Base-by-base conservation (phyloP, 805 yeast genomes). In the Nakazawaea wyomingensis region DNA sequence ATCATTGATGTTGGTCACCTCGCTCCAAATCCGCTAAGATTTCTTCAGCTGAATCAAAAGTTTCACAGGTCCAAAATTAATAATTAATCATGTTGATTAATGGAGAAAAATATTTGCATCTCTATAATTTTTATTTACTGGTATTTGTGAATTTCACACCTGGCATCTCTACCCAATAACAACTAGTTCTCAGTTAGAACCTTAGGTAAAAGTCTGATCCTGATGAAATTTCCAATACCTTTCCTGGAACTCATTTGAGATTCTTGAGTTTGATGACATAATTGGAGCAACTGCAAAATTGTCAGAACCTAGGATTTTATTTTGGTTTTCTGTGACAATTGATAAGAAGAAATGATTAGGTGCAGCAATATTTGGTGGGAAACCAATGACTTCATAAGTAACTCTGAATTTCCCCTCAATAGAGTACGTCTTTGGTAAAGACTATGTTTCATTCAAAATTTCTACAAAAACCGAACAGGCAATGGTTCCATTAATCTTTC, bases 281-380 rank as follows among this genome's bases (percentile, higher is more conserved):
- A 93, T 93, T 0, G 98, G 96, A 1, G 85, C 98, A 7, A 88
- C 87, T 3, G 91, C 78, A 10, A 87, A 65, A 11, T 68, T 69
- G 7, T 67, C 67, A 3, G 62, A 54, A 34, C 48, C 49, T 11
- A 70, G 62, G 41, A 62, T 54, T 29, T 59, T 64, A 4, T 54
- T 59, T 4, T 78, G 72, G 14, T 67, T 62, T 60, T 93, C 98
- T 7, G 93, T 96, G 37, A 93, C 86, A 43, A 93, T 68, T 46
- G 93, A 65, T 66, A 93, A 93, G 75, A 82, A 93, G 57, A 93
- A 93, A 61, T 93, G 99, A 0, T 99, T 93, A 20, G 99, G 99
- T 10, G 93, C 99, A 0, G 99, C 98, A 42, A 93, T 73, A 55
- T 78, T 86, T 39, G 99, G 98, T 9, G 99, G 99, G 53, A 88